A percentile compares a stretch with the other conserved stretches of the same genome.
Evolutionary conservation across 352 stramenopile species (phyloP).

Genomic region (Phytophthora pistaciae): DNA sequence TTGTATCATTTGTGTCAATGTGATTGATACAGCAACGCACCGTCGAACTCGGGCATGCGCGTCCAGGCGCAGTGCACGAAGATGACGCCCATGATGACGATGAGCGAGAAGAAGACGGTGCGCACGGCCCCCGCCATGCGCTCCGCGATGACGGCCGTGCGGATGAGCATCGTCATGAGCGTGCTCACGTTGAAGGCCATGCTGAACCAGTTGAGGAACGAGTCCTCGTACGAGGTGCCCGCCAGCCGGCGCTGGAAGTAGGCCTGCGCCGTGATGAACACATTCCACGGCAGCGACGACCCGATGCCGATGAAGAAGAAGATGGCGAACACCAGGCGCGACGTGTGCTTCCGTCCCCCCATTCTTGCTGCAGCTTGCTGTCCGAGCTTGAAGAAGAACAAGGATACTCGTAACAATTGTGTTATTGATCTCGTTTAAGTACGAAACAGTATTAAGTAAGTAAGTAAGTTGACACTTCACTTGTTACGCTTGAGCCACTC

Average conservation of each 20-base stretch:
- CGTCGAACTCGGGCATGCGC: conserved; percentile 74
- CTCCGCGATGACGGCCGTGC: conserved; percentile 66
- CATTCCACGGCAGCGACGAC: conserved; percentile 85
- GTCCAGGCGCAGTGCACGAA: conserved; percentile 79
- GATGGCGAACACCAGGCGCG: conserved; percentile 65
- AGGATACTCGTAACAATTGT: background rate
- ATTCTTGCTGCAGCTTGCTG: conserved; percentile 11
- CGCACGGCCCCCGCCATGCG: conserved; percentile 66
- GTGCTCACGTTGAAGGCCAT: conserved; percentile 87
- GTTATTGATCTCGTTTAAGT: background rate
- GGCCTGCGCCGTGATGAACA: conserved; percentile 86
- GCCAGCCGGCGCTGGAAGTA: conserved; percentile 80
- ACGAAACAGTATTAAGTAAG: background rate
- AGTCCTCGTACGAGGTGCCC: conserved; percentile 73
- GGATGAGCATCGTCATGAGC: conserved; percentile 78
- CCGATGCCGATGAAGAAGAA: conserved; percentile 86
- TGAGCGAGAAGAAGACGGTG: conserved; percentile 73
- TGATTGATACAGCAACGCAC: conserved; percentile 25
- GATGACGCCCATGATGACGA: conserved; percentile 77
- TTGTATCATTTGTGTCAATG: conserved; percentile 13
- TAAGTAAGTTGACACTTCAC: background rate
- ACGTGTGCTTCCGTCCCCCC: conserved; percentile 38
- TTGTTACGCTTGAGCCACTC: background rate
- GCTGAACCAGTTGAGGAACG: conserved; percentile 90
- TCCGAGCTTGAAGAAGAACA: conserved; percentile 16